These are phyloP conservation scores for Furcasterigmium sp. DNA, from an alignment of 2,329 filamentous ascomycete species.

Conservation along the genomic window DNA sequence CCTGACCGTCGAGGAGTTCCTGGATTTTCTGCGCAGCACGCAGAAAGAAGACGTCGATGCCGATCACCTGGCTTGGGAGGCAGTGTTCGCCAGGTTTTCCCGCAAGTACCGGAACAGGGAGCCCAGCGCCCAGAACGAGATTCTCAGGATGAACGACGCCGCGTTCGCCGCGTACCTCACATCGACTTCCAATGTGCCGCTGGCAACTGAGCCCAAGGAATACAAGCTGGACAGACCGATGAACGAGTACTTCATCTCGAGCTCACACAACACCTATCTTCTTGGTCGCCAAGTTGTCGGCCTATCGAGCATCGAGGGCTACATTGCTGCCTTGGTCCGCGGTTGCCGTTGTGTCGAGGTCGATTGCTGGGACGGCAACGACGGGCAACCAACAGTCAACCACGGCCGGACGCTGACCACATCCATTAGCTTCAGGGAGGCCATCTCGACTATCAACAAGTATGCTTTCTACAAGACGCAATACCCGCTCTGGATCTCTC, in stretches of 20 bases:
- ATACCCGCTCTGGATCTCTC: constrained; percentile 88
- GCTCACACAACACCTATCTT: constrained; percentile 97
- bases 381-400: constrained; percentile 83
- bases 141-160: constrained; percentile 65
- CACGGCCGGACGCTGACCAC: constrained; percentile 88
- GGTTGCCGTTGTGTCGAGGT: constrained; percentile 96
- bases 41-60: constrained; percentile 73
- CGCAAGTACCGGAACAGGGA: constrained; percentile 50
- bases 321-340: constrained; percentile 80
- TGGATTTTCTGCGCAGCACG: constrained; percentile 64
- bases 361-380: constrained; percentile 93
- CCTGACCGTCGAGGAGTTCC: constrained; percentile 68
- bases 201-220: constrained; percentile 54
- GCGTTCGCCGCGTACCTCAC: constrained; percentile 74
- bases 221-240: constrained; percentile 73
- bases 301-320: constrained; percentile 88
- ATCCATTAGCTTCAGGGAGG: constrained; percentile 83
- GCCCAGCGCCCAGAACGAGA: constrained; percentile 33
- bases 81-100: constrained; percentile 65
- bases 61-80: constrained; percentile 63
- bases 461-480: constrained; percentile 87
- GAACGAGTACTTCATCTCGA: constrained; percentile 97
- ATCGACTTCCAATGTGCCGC: constrained; percentile 67
- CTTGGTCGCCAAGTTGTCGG: constrained; percentile 86
- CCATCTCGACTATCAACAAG: constrained; percentile 87